Evolutionary conservation across 768 basidiomycete species (phyloP), one percentile per base, ranked within the genome.

Genomic region (Hemileccinum impolitum): DNA sequence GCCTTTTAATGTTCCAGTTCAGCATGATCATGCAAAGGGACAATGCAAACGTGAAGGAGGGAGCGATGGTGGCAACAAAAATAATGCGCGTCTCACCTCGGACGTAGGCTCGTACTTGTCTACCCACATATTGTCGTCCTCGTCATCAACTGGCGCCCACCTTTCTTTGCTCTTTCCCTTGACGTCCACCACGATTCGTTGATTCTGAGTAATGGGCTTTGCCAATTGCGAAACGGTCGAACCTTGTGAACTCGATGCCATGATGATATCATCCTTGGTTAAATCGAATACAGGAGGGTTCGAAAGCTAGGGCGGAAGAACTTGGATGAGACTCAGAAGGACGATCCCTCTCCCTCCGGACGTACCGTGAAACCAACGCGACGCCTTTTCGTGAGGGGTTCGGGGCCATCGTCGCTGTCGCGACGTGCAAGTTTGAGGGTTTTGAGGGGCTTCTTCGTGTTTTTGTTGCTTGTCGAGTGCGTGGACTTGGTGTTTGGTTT

Each of bases 41-140:
- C 23, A 23, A 23, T 23, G 23, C 23, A 23, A 23, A 23, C 23
- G 23, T 23, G 23, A 23, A 3, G 23, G 23, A 23, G 23, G 3
- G 23, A 23, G 3, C 23, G 12, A 17, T 14, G 19, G 18, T n/a
- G 38, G 48, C 37, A 13, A 50, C 47, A 38, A 34, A 25, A 37
- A 50, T 12, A 19, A 36, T 26, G 36, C n/a, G 45, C n/a, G 41
- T 51, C 66, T 43, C 43, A 80, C 84, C 70, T 82, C 82, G 9
- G 78, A 73, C 2, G 55, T 72, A 18, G 84, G 84, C 61, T 83
- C 79, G 54, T 84, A 81, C 32, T 75, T 76, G 60, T 85, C 84
- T 5, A 83, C 75, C 84, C 84, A 84, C 43, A 84, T 61, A 39
- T 62, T 58, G 44, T 73, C 72, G 45, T 71, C 77, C 71, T 39